Percentiles rank a stretch among this genome's conserved stretches.
Conservation (phyloP, 1,139 yeast genomes). For the Yamadazyma blattariae region DNA sequence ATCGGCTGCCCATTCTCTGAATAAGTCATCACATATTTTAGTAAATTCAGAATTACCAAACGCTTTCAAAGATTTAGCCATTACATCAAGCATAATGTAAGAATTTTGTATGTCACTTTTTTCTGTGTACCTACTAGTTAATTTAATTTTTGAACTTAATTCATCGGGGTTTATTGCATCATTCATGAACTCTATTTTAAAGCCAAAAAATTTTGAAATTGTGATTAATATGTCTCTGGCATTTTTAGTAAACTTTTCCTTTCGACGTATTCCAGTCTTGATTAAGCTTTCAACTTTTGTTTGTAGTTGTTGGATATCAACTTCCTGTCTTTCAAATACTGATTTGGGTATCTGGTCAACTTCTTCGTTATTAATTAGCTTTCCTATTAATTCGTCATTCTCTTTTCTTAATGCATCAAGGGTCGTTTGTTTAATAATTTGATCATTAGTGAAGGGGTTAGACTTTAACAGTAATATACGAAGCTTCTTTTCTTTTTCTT, state of each 20-base stretch:
- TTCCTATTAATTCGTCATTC: slow-evolving; percentile 51
- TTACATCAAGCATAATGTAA: slow-evolving; percentile 38
- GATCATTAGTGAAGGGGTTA: slow-evolving; percentile 68
- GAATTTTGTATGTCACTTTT: slow-evolving; percentile 20
- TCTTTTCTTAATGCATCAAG: slow-evolving; percentile 56
- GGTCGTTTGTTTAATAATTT: slow-evolving; percentile 54
- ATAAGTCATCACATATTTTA: slow-evolving; percentile 52
- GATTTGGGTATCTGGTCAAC: slow-evolving; percentile 50
- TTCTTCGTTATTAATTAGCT: slow-evolving; percentile 16
- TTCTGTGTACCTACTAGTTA: slow-evolving; percentile 53
- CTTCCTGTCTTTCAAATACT: slow-evolving; percentile 60
- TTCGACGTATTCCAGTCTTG: slow-evolving; percentile 60
- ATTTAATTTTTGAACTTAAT: slow-evolving; percentile 51
- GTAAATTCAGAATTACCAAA: slow-evolving; percentile 45
- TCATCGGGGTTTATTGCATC: slow-evolving; percentile 54
- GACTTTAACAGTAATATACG: slow-evolving; percentile 62
- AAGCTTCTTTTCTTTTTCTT: slow-evolving; percentile 32
- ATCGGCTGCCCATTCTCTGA: slow-evolving; percentile 66
- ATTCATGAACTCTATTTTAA: slow-evolving; percentile 66
- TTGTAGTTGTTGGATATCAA: slow-evolving; percentile 52
- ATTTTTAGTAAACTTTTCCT: slow-evolving; percentile 63
- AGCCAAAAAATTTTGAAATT: slow-evolving; percentile 71
- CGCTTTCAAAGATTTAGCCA: slow-evolving; percentile 36
- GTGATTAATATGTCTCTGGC: slow-evolving; percentile 73
- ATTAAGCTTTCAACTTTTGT: slow-evolving; percentile 47